Conservation (phyloP, 306 rosid genomes). For the Lithocarpus polystachyus region DNA sequence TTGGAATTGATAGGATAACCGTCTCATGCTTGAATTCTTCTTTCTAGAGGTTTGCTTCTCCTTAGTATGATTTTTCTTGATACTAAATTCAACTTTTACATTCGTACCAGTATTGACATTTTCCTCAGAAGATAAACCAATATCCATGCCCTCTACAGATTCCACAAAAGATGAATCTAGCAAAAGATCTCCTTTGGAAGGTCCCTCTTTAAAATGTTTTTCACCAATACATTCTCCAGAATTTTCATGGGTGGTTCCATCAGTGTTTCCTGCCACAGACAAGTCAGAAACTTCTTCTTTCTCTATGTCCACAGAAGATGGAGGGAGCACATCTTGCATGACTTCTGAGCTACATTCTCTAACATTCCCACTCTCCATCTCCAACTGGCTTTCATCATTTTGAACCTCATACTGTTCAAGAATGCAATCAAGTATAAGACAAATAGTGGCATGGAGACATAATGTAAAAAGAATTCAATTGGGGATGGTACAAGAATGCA, state of each 20-base stretch:
- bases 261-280: neutral
- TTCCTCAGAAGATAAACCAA: neutral
- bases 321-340: neutral
- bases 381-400: neutral
- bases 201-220: neutral
- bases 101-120: neutral
- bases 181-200: neutral
- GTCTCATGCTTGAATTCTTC: neutral
- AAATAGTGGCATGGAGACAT: neutral
- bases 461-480: neutral
- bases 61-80: neutral
- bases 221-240: neutral
- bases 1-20: neutral
- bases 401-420: neutral
- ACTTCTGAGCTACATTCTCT: neutral
- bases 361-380: neutral
- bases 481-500: neutral
- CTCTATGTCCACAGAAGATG: neutral
- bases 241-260: neutral
- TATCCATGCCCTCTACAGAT: neutral
- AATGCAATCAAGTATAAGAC: neutral
- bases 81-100: neutral
- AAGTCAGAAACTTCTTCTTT: neutral
- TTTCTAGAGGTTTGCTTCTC: neutral
- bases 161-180: neutral